Percentiles rank a stretch among this genome's conserved stretches.
These are phyloP conservation scores for Xylaria flabelliformis DNA, from an alignment of 495 filamentous ascomycete genomes.

Conservation along the genomic window DNA sequence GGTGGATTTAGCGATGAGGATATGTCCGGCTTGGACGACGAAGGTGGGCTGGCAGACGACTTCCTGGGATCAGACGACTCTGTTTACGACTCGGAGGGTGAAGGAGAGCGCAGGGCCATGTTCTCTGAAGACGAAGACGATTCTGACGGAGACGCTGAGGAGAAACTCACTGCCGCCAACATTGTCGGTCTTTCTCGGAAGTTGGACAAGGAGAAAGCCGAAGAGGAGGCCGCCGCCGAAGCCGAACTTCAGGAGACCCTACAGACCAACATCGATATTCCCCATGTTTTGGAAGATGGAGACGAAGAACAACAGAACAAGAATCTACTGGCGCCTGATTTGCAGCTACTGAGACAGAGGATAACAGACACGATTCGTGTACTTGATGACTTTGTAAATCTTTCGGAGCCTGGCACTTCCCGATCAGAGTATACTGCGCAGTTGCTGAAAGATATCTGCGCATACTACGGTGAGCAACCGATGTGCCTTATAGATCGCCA, in stretches of 20 bases:
- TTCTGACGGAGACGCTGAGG: constrained; percentile 85
- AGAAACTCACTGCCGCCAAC: constrained; percentile 92
- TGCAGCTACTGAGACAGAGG: constrained; percentile 85
- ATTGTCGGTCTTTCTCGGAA: constrained; percentile 89
- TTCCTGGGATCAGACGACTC: constrained; percentile 66
- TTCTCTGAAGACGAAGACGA: constrained; percentile 97
- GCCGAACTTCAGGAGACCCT: constrained; percentile 84
- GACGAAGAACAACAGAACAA: constrained; percentile 55
- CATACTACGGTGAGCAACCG: constrained; percentile 68
- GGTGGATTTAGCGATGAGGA: constrained; percentile 64
- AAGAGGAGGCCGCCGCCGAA: constrained; percentile 77
- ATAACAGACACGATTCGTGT: constrained; percentile 95
- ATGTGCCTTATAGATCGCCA: neutral
- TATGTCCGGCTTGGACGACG: constrained; percentile 47
- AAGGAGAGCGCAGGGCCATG: constrained; percentile 67
- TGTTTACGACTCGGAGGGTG: constrained; percentile 78
- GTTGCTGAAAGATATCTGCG: constrained; percentile 89
- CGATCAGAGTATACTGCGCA: constrained; percentile 86
- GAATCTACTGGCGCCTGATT: constrained; percentile 75
- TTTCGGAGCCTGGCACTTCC: constrained; percentile 77
- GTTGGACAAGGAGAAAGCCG: constrained; percentile 71
- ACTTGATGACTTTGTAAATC: constrained; percentile 81
- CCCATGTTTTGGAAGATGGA: constrained; percentile 69
- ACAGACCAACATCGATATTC: constrained; percentile 90
- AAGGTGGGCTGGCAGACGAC: constrained; percentile 58